Conservation (phyloP, 2,329 filamentous ascomycete genomes). For the Verticillium longisporum region DNA sequence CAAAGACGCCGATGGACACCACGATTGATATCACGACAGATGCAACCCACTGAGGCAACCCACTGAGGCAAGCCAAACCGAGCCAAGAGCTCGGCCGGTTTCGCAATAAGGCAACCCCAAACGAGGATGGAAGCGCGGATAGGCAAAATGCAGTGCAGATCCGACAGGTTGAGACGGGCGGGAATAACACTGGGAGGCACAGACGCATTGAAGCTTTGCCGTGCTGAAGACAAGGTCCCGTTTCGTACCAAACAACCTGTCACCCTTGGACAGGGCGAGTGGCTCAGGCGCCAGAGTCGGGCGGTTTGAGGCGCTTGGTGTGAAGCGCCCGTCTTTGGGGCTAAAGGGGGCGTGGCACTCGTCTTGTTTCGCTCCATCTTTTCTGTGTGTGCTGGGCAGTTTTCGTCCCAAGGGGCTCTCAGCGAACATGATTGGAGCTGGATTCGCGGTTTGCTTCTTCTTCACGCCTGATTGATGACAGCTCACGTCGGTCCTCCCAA, state of each 20-base stretch:
- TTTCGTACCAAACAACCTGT: not conserved
- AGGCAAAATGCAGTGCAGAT: not conserved
- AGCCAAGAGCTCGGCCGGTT: not conserved
- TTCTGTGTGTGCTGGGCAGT: not conserved
- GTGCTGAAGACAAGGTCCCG: not conserved
- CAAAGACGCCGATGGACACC: not conserved
- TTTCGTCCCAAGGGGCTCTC: not conserved
- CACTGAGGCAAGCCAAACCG: not conserved
- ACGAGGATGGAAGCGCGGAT: not conserved
- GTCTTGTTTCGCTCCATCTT: not conserved
- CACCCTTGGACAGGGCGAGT: not conserved
- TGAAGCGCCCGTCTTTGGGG: not conserved
- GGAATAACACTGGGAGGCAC: not conserved
- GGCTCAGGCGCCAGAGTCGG: not conserved
- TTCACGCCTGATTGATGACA: not conserved
- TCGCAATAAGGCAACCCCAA: not conserved
- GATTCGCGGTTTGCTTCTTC: not conserved
- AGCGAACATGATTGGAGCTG: not conserved
- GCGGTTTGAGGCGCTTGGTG: not conserved
- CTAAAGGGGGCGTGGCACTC: not conserved
- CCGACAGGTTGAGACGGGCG: not conserved
- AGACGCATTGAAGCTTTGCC: not conserved
- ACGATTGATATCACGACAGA: not conserved
- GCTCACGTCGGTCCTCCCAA: no score
- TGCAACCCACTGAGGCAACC: not conserved